Evolutionary conservation across 306 rosid species (phyloP).

Genomic region (Castanopsis chinensis): DNA sequence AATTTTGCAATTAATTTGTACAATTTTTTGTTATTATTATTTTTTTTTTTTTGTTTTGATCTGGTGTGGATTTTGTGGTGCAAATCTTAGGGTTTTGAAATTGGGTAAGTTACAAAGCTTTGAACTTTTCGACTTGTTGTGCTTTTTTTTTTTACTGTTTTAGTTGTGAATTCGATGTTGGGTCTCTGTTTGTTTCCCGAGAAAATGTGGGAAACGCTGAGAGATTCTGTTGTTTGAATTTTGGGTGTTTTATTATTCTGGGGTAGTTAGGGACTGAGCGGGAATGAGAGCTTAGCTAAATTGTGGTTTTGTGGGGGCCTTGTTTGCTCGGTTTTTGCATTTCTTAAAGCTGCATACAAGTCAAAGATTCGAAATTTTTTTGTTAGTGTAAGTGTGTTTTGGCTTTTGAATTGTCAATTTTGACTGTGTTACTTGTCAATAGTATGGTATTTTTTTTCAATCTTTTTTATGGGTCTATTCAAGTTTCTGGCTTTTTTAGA

Average conservation of each 20-base stretch:
- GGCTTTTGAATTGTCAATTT: background rate
- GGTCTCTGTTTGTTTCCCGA: conserved; percentile 10
- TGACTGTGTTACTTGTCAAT: background rate
- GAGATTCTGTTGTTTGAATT: conserved; percentile 14
- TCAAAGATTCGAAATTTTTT: conserved; percentile 1
- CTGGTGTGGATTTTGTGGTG: conserved; percentile 17
- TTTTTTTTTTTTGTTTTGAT: background rate
- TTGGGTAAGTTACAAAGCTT: background rate
- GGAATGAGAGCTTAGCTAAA: conserved; percentile 2
- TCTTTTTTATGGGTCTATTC: background rate
- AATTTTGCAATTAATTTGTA: background rate
- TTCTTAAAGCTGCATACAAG: conserved; percentile 16
- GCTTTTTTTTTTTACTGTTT: conserved; percentile 7
- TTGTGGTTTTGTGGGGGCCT: conserved; percentile 9
- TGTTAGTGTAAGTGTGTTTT: background rate
- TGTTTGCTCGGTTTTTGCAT: conserved; percentile 9
- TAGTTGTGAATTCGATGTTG: background rate
- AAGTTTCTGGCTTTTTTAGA: background rate
- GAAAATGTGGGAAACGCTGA: conserved; percentile 21
- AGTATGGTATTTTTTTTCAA: background rate
- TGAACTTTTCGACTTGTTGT: conserved; percentile 8
- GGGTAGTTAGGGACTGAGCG: background rate
- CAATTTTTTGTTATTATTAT: background rate
- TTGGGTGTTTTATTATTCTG: background rate
- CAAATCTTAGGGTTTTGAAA: conserved; percentile 53